Evolutionary conservation across 257 asterid genomes (phyloP), one percentile per base, ranked within the genome.

Genomic region (Paraleonurus japonicus): DNA sequence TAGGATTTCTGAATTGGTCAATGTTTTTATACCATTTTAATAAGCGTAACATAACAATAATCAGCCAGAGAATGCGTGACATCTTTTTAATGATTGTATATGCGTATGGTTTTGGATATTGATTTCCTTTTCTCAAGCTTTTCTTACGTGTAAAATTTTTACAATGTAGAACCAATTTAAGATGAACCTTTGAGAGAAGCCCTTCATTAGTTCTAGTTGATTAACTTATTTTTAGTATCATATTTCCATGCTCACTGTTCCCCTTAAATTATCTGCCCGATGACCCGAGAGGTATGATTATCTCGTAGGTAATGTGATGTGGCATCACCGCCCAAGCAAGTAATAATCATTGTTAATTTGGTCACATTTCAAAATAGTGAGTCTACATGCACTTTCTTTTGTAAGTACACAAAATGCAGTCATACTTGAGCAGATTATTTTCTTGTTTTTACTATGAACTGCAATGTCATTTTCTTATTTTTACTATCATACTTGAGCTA

Each of bases 1-100:
- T 92, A 47, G 66, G 22, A 22, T 62, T 75, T 65, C 33, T 61
- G 22, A 28, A 54, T 33, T 24, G 54, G 55, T 67, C 32, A 47
- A 16, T 59, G 41, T 45, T 50, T 51, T 43, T 37, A 17, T 64
- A 37, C 37, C 15, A 7, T 16, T 54, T 50, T 67, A 24, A 23
- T 58, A 24, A 48, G 68, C 48, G 57, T 12, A 47, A 35, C 41
- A 35, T 69, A 57, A 70, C 20, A 32, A 53, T 53, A 2, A 61
- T 62, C 39, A 28, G 17, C 65, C 24, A 67, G 26, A 65, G 33
- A 66, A 65, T 41, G 47, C 33, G 15, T 54, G 57, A 23, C 63
- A 39, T 24, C n/a, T 39, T 17, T 68, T 39, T 15, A 51, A 20
- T 64, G 67, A 19, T 68, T 37, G 61, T 13, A 2, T 54, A 19